Percentiles rank a stretch among this genome's conserved stretches.
Conservation (phyloP, 1,284 basidiomycete species). For the Cystobasidium sp. region DNA sequence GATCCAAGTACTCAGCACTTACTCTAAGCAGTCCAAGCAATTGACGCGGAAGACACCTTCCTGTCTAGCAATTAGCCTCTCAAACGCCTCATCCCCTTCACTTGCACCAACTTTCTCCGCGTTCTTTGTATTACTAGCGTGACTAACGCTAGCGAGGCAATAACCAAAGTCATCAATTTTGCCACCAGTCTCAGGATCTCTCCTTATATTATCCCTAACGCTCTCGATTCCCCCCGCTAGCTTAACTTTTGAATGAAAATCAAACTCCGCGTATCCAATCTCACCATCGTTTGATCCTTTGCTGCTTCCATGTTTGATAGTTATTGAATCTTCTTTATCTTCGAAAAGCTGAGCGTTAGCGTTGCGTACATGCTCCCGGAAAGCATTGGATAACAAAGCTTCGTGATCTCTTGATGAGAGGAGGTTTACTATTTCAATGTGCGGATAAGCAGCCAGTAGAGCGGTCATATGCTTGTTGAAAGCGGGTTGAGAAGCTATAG, state of each 20-base stretch:
- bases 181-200: slow-evolving; percentile 64
- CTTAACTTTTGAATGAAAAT: slow-evolving; percentile 86
- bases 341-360: slow-evolving; percentile 59
- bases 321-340: slow-evolving; percentile 29
- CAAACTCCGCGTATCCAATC: slow-evolving; percentile 76
- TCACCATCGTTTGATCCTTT: background rate
- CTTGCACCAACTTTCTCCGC: background rate
- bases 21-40: slow-evolving; percentile 83
- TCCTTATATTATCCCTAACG: slow-evolving; percentile 67
- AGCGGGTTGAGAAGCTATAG: slow-evolving; percentile 86
- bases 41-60: slow-evolving; percentile 91
- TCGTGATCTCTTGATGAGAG: slow-evolving; percentile 77
- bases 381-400: slow-evolving; percentile 77
- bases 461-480: slow-evolving; percentile 92
- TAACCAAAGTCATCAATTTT: slow-evolving; percentile 83
- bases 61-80: slow-evolving; percentile 77
- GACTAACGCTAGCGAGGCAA: slow-evolving; percentile 62
- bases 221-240: slow-evolving; percentile 82
- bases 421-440: slow-evolving; percentile 60
- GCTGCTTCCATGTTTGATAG: background rate
- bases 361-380: slow-evolving; percentile 70
- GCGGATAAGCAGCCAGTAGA: slow-evolving; percentile 58
- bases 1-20: slow-evolving; percentile 50
- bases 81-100: slow-evolving; percentile 47
- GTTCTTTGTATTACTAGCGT: background rate